Percentiles rank a stretch among this genome's conserved stretches.
Evolutionary conservation across 805 yeast genomes (phyloP).

Genomic region (Saccharomycopsis sp.): DNA sequence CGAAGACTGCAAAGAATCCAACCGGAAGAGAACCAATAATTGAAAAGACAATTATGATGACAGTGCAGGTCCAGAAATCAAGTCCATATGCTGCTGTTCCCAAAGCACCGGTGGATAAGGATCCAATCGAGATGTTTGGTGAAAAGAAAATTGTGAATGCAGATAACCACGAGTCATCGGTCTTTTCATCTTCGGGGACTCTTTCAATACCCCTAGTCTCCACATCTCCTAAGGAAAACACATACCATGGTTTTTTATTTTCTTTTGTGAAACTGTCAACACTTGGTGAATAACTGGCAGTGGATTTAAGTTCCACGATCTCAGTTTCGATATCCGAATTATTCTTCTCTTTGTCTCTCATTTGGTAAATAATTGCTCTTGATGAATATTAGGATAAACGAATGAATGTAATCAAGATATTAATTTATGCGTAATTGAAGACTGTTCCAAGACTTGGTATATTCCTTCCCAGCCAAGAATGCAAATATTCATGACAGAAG

Average conservation of each 20-base stretch:
- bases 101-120: slow-evolving; percentile 69
- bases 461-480: neutral
- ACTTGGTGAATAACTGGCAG: neutral
- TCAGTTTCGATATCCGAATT: neutral
- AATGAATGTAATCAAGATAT: neutral
- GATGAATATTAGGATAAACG: neutral
- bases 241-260: neutral
- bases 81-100: slow-evolving; percentile 60
- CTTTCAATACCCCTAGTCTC: slow-evolving; percentile 77
- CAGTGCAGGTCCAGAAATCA: slow-evolving; percentile 65
- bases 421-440: neutral
- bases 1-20: slow-evolving; percentile 77
- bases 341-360: neutral
- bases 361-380: neutral
- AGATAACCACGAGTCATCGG: slow-evolving; percentile 54
- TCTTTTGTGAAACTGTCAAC: neutral
- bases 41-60: slow-evolving; percentile 66
- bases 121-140: slow-evolving; percentile 81
- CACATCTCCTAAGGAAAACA: slow-evolving; percentile 24
- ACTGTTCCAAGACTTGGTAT: neutral
- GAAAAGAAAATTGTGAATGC: slow-evolving; percentile 89
- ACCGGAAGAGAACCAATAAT: slow-evolving; percentile 71
- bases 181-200: slow-evolving; percentile 71
- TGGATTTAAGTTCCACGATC: neutral
- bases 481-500: neutral